Conservation (phyloP, 495 filamentous ascomycete genomes). For the Penicillium coffeae region DNA sequence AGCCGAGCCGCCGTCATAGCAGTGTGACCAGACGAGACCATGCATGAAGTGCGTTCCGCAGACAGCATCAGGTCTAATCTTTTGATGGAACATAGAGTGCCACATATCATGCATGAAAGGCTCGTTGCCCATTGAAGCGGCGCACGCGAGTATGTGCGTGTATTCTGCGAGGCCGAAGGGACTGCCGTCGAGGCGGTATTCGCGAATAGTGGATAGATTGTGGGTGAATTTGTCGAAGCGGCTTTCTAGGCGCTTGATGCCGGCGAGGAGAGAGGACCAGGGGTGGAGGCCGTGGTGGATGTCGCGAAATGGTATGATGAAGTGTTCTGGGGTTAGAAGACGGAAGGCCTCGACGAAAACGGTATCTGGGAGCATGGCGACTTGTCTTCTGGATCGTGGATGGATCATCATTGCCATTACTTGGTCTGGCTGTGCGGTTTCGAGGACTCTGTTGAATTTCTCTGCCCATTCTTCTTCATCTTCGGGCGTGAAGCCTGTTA, state of each 20-base stretch:
- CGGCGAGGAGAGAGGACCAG: constrained; percentile 24
- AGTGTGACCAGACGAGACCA: constrained; percentile 40
- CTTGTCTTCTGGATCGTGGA: constrained; percentile 27
- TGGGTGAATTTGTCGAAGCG: constrained; percentile 39
- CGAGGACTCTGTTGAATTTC: constrained; percentile 26
- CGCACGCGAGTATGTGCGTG: constrained; percentile 53
- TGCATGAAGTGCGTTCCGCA: constrained; percentile 59
- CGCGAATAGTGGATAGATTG: constrained; percentile 34
- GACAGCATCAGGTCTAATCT: constrained; percentile 41
- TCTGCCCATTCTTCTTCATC: constrained; percentile 13
- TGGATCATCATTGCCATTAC: constrained; percentile 34
- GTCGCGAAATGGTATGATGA: constrained; percentile 45
- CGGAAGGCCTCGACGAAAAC: constrained; percentile 36
- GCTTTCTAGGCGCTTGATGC: constrained; percentile 22
- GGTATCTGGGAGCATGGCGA: constrained; percentile 30
- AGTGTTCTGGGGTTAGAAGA: constrained; percentile 39
- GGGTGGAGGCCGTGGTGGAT: constrained; percentile 47
- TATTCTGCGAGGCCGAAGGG: constrained; percentile 46
- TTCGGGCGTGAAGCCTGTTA: neutral
- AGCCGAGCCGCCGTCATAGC: constrained; percentile 30
- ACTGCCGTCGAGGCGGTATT: constrained; percentile 29
- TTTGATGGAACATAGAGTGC: constrained; percentile 39
- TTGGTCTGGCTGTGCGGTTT: constrained; percentile 36
- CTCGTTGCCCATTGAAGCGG: constrained; percentile 44
- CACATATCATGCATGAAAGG: constrained; percentile 48